Evolutionary conservation across 2,329 filamentous ascomycete species (phyloP), one percentile per base, ranked within the genome.

Genomic region (Pestalotiopsis sp.): DNA sequence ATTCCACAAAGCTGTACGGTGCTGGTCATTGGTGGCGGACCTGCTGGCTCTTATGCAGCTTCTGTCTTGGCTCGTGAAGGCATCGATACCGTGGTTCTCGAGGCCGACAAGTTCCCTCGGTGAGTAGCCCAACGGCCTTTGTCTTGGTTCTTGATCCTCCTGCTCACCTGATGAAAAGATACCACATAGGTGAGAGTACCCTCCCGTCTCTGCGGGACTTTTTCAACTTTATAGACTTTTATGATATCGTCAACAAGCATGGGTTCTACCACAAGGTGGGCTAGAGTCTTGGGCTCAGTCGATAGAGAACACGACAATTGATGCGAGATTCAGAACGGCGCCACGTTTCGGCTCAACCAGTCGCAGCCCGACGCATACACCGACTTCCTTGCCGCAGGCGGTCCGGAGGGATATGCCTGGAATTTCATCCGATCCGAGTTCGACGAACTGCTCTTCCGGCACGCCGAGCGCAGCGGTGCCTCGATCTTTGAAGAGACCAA

Each of bases 381-480:
- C 60, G 20, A 23, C 38, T 38, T 62, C 60, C 27, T 62, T 23
- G 17, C 45, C 6, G 45, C n/a, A 11, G n/a, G 60, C 0, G n/a
- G 27, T 27, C 9, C 60, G 13, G 23, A 59, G 14, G 27, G 20
- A 62, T 62, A 20, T 27, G n/a, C 60, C 14, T 85, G 82, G 82
- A 85, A 85, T 66, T 77, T 85, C 1, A 71, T 85, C 9, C 82
- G 84, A 6, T 84, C 83, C 23, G 83, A 86, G 70, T 73, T 78
- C 0, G 83, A 86, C 69, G 71, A 85, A 3, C 58, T 86, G 4
- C 74, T 85, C 6, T 84, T 85, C 71, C 68, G 76, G 31, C 81
- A 85, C 67, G 84, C 84, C 1, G 77, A 66, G 0, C 69, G 75
- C 9, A 74, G 77, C 65, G 82, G 83, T 2, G 83, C 81, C 14